Conservation (phyloP, 1,139 yeast genomes). For the Keqinozyma sinolaborantium region DNA sequence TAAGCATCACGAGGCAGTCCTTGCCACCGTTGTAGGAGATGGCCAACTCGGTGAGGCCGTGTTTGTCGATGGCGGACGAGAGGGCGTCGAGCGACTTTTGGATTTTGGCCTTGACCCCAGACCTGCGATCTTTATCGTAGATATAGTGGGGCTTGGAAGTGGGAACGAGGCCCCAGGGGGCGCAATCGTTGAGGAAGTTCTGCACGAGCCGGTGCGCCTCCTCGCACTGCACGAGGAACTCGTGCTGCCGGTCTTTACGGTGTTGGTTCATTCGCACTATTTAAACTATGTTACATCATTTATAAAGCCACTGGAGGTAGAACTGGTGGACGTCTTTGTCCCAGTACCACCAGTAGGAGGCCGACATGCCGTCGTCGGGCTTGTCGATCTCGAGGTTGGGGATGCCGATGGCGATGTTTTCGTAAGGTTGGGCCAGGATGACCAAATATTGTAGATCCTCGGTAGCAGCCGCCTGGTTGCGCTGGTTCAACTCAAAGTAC, state of each 20-base stretch:
- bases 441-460: constrained; percentile 58
- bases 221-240: constrained; percentile 23
- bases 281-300: constrained; percentile 9
- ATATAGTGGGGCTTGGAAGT: constrained; percentile 15
- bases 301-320: constrained; percentile 64
- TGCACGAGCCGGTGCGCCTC: constrained; percentile 32
- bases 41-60: constrained; percentile 54
- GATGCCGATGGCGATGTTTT: constrained; percentile 66
- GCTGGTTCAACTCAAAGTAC: constrained; percentile 59
- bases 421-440: constrained; percentile 84
- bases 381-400: constrained; percentile 57
- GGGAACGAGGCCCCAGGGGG: constrained; percentile 26
- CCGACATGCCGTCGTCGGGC: constrained; percentile 28
- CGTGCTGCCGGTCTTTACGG: constrained; percentile 2
- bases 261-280: not conserved
- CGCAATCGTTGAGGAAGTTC: constrained; percentile 25
- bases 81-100: constrained; percentile 26
- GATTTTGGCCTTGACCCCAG: constrained; percentile 28
- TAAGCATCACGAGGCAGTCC: constrained; percentile 81
- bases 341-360: constrained; percentile 65
- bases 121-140: constrained; percentile 20
- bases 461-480: constrained; percentile 27
- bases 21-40: constrained; percentile 88
- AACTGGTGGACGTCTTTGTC: constrained; percentile 67
- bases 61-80: constrained; percentile 26